phyloP scores from a whole-genome alignment of 2,329 filamentous ascomycete species.

The Fusarium protoensiforme region DNA sequence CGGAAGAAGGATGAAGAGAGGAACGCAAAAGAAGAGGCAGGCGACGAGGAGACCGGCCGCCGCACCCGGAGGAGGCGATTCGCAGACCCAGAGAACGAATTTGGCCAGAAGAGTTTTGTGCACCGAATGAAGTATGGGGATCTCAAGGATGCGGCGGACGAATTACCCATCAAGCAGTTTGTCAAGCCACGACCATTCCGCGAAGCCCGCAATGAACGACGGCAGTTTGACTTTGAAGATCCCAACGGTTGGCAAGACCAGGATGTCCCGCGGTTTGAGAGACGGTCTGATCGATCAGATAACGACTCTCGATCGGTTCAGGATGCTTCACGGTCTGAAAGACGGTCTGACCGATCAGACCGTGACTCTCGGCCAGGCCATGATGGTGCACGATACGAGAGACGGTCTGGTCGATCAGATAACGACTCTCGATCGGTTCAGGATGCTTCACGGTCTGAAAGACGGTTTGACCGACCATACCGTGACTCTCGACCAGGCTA shows the following conservation, averaged over 20 bases:
- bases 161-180: conserved; percentile 41
- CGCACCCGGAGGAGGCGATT: conserved; percentile 64
- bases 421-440: background rate
- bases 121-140: conserved; percentile 63
- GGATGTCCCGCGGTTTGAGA: background rate
- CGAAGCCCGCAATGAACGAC: conserved; percentile 17
- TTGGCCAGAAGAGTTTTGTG: conserved; percentile 67
- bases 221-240: background rate
- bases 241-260: background rate
- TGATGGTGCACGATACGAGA: background rate
- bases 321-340: background rate
- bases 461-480: conserved; percentile 6
- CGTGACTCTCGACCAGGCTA: background rate
- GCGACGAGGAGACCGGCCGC: conserved; percentile 49
- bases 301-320: background rate
- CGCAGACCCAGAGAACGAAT: conserved; percentile 58
- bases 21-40: conserved; percentile 48
- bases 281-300: background rate
- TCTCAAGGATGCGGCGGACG: conserved; percentile 43
- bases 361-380: background rate
- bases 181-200: conserved; percentile 40
- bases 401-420: background rate
- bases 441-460: background rate
- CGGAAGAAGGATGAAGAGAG: conserved; percentile 55
- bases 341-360: conserved; percentile 4